A percentile compares a stretch with the other conserved stretches of the same genome.
Conservation (phyloP, 495 filamentous ascomycete genomes). For the Oidiodendron maius region DNA sequence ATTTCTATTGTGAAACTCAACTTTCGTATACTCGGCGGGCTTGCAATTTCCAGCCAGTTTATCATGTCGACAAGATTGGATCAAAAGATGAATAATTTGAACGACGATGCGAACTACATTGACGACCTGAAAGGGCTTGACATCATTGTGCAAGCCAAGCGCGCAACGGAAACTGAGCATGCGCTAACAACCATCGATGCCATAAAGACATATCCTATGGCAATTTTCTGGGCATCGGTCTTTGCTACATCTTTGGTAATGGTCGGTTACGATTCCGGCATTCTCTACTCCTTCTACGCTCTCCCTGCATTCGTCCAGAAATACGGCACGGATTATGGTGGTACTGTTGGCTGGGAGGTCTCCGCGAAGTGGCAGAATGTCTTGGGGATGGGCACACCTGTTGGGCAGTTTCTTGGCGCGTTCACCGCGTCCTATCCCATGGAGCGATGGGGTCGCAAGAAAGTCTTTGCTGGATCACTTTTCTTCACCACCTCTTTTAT, state of each 20-base stretch:
- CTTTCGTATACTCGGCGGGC: background rate
- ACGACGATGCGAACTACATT: background rate
- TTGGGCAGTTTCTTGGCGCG: conserved; percentile 33
- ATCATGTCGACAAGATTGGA: background rate
- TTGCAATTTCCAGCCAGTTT: background rate
- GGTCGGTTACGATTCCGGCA: conserved; percentile 35
- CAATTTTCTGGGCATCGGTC: conserved; percentile 23
- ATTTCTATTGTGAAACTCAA: background rate
- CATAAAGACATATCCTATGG: conserved; percentile 32
- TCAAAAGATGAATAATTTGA: background rate
- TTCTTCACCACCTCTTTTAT: conserved; percentile 37
- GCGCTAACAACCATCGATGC: conserved; percentile 18
- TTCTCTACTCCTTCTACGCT: conserved; percentile 29
- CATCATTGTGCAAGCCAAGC: background rate
- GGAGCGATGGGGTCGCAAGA: conserved; percentile 36
- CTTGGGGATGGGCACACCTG: conserved; percentile 21
- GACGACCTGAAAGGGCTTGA: background rate
- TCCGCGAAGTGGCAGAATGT: conserved; percentile 23
- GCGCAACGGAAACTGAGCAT: conserved; percentile 19
- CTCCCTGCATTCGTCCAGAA: conserved; percentile 26
- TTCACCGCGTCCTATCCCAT: conserved; percentile 40
- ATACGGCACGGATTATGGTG: conserved; percentile 25
- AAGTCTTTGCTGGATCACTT: conserved; percentile 21
- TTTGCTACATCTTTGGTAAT: conserved; percentile 33
- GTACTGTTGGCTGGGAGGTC: conserved; percentile 25